A percentile compares a stretch with the other conserved stretches of the same genome.
Evolutionary conservation across 1,139 yeast species (phyloP).

Genomic region (Kazachstania sp.): DNA sequence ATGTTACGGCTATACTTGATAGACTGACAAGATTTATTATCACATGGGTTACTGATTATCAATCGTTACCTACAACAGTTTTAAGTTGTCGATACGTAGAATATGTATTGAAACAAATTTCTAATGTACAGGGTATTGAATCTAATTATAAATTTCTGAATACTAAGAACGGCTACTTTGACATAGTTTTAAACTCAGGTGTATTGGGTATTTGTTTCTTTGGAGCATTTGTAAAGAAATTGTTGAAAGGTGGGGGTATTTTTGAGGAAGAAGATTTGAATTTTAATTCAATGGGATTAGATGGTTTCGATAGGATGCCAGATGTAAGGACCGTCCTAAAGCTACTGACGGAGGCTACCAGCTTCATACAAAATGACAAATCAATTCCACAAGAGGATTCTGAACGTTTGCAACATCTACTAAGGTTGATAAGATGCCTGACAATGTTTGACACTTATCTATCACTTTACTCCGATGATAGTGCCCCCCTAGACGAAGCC

Average conservation of each 20-base stretch:
- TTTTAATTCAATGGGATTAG: slow-evolving; percentile 49
- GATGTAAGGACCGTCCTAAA: slow-evolving; percentile 7
- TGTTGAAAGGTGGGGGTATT: slow-evolving; percentile 50
- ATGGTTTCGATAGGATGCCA: slow-evolving; percentile 24
- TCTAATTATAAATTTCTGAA: slow-evolving; percentile 7
- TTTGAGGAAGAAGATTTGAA: slow-evolving; percentile 73
- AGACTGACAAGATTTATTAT: slow-evolving; percentile 39
- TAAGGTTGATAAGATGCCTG: slow-evolving; percentile 14
- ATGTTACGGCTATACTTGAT: slow-evolving; percentile 42
- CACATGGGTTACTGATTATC: slow-evolving; percentile 55
- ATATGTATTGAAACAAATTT: slow-evolving; percentile 40
- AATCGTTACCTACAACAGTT: slow-evolving; percentile 52
- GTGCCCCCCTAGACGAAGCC: slow-evolving; percentile 10
- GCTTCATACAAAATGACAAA: neutral
- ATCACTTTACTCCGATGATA: slow-evolving; percentile 10
- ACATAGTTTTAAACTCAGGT: slow-evolving; percentile 41
- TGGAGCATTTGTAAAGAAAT: slow-evolving; percentile 40
- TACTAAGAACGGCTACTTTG: slow-evolving; percentile 33
- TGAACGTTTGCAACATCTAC: slow-evolving; percentile 10
- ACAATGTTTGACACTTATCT: slow-evolving; percentile 14
- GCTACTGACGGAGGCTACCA: slow-evolving; percentile 10
- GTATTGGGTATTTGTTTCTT: slow-evolving; percentile 46
- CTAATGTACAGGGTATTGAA: slow-evolving; percentile 5
- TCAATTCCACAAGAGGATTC: neutral
- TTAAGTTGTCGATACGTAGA: slow-evolving; percentile 60